A percentile compares a stretch with the other conserved stretches of the same genome.
Conservation (phyloP, 73 alveolate genomes). For the Paramecium bursaria region DNA sequence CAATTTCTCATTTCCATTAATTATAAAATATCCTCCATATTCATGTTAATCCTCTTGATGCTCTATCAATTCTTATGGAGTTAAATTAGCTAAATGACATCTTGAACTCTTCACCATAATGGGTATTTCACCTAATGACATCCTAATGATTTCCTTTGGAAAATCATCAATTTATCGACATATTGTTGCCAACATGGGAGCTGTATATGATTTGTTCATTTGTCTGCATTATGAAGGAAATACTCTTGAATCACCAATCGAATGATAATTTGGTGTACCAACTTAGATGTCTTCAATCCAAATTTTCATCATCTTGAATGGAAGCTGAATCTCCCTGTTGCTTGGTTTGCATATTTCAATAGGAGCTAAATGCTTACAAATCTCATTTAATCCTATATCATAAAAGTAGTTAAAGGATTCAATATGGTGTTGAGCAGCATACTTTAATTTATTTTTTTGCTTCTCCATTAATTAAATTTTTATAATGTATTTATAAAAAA, state of each 20-base stretch:
- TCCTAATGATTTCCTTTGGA: constrained; percentile 84
- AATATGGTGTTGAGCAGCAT: constrained; percentile 81
- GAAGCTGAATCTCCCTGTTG: constrained; percentile 72
- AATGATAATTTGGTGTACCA: constrained; percentile 75
- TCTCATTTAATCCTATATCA: constrained; percentile 85
- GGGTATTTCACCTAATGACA: constrained; percentile 96
- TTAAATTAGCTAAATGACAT: constrained; percentile 92
- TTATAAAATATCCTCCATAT: constrained; percentile 98
- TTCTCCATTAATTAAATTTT: too few relatives aligned
- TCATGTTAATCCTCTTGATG: constrained; percentile 95
- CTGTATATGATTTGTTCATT: constrained; percentile 90
- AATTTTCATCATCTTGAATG: constrained; percentile 87
- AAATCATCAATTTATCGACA: constrained; percentile 92
- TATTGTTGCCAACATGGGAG: constrained; percentile 94
- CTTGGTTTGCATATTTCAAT: constrained; percentile 88
- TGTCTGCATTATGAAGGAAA: constrained; percentile 96
- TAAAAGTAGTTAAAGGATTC: constrained; percentile 95
- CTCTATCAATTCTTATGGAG: constrained; percentile 87
- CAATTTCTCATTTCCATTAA: constrained; percentile 97
- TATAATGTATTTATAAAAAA: too few relatives aligned
- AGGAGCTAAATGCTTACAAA: constrained; percentile 90
- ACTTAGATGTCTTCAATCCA: constrained; percentile 90
- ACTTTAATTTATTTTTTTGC: constrained; percentile 58
- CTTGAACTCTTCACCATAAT: constrained; percentile 93
- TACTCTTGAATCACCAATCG: constrained; percentile 79